Conservation (phyloP, 2,329 filamentous ascomycete genomes). For the Diaporthe nobilis region DNA sequence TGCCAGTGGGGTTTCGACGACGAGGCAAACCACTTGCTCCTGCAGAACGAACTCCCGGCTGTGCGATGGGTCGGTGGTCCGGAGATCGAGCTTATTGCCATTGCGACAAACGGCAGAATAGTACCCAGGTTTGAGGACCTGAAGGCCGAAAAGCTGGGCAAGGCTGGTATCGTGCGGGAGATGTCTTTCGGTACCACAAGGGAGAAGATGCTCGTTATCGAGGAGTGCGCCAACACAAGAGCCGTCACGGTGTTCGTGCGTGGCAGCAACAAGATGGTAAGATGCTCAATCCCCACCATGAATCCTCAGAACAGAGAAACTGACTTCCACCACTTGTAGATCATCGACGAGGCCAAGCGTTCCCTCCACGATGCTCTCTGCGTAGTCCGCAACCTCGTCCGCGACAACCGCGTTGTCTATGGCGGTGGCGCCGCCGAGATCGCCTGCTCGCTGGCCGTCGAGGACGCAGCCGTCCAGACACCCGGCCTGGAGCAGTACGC, state of each 20-base stretch:
- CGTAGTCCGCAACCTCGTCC: slow-evolving; percentile 95
- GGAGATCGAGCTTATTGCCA: slow-evolving; percentile 98
- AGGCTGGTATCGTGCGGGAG: slow-evolving; percentile 90
- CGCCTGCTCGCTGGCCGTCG: slow-evolving; percentile 94
- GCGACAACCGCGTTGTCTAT: slow-evolving; percentile 97
- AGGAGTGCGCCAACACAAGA: slow-evolving; percentile 97
- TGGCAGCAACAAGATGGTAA: slow-evolving; percentile 99
- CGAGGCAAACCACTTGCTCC: slow-evolving; percentile 95
- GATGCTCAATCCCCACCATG: slow-evolving; percentile 46
- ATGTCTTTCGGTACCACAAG: slow-evolving; percentile 97
- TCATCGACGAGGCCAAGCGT: slow-evolving; percentile 98
- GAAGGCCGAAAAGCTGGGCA: slow-evolving; percentile 90
- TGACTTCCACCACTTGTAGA: slow-evolving; percentile 65
- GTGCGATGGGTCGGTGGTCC: slow-evolving; percentile 98
- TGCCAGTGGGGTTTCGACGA: slow-evolving; percentile 99
- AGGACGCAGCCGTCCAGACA: slow-evolving; percentile 94
- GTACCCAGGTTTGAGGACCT: slow-evolving; percentile 98
- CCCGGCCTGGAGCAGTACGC: slow-evolving; percentile 98
- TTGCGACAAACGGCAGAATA: slow-evolving; percentile 97
- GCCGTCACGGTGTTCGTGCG: slow-evolving; percentile 97
- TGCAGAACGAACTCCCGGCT: slow-evolving; percentile 95
- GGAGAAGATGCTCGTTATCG: slow-evolving; percentile 99
- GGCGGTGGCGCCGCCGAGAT: slow-evolving; percentile 97
- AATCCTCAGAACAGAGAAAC: neutral
- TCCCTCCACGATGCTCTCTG: slow-evolving; percentile 98